Percentiles rank a stretch among this genome's conserved stretches.
Evolutionary conservation across 306 rosid genomes (phyloP).

Genomic region (Hippophae tibetana): DNA sequence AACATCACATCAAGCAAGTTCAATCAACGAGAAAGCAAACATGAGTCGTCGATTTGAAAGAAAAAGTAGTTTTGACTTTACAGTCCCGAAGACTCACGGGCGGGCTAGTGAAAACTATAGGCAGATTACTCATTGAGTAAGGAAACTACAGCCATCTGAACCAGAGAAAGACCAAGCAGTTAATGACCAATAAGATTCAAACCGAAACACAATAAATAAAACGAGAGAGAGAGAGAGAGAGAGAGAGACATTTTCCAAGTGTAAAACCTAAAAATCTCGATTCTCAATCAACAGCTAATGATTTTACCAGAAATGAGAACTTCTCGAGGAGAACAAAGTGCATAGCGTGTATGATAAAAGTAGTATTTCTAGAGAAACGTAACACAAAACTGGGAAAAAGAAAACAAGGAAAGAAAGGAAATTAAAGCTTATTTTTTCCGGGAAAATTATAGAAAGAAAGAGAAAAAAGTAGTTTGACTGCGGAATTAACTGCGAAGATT

Average conservation of each 20-base stretch:
- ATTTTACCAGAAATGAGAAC: slow-evolving; percentile 3
- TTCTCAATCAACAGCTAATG: slow-evolving; percentile 4
- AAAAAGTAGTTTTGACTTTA: slow-evolving; percentile 19
- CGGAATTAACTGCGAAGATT: slow-evolving; percentile 1
- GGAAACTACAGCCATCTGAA: slow-evolving; percentile 18
- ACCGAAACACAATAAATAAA: slow-evolving; percentile 8
- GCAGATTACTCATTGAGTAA: slow-evolving; percentile 9
- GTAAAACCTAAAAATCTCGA: slow-evolving; percentile 2
- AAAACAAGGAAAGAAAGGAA: slow-evolving; percentile 2
- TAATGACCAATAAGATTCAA: slow-evolving; percentile 1
- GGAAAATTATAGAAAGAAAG: background rate
- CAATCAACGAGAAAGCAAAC: slow-evolving; percentile 20
- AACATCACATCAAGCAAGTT: slow-evolving; percentile 13
- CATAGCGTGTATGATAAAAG: background rate
- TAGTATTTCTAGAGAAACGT: background rate
- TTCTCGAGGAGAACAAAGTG: slow-evolving; percentile 12
- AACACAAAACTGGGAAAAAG: background rate
- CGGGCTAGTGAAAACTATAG: slow-evolving; percentile 10
- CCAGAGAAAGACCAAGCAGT: background rate
- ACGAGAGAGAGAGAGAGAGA: background rate
- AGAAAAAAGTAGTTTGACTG: background rate
- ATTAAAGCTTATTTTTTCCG: background rate
- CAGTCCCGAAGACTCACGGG: slow-evolving; percentile 1
- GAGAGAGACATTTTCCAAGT: background rate
- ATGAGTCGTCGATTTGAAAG: slow-evolving; percentile 41